phyloP scores from a whole-genome alignment of 225 moss, liverwort and hornwort species.

The Neckera pumila region DNA sequence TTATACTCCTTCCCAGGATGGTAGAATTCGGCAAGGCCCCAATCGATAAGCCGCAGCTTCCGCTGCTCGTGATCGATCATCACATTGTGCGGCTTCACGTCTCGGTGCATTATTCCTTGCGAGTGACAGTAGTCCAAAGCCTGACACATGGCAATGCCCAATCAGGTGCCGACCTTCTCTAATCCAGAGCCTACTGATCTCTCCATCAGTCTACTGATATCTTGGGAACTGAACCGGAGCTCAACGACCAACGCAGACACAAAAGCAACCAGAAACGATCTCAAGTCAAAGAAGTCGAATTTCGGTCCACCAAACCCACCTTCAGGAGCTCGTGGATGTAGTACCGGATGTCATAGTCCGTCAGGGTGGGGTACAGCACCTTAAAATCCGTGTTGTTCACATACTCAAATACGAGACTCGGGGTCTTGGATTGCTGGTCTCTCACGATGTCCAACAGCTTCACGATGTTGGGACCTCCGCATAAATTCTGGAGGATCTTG shows the following conservation, averaged over 20 bases:
- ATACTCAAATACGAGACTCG: conserved; percentile 93
- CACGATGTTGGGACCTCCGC: conserved; percentile 87
- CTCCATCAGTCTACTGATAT: background rate
- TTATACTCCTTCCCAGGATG: conserved; percentile 91
- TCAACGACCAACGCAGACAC: background rate
- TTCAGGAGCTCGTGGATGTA: conserved; percentile 93
- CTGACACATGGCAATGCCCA: conserved; percentile 7
- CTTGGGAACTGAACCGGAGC: background rate
- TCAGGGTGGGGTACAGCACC: conserved; percentile 88
- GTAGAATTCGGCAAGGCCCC: conserved; percentile 95
- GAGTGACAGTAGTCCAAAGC: conserved; percentile 96
- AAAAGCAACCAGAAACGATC: background rate
- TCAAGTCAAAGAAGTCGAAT: background rate
- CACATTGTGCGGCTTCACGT: conserved; percentile 94
- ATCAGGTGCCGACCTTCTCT: background rate
- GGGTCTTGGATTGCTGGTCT: conserved; percentile 93
- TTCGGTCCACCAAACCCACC: conserved; percentile 22
- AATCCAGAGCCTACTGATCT: background rate
- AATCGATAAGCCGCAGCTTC: conserved; percentile 82
- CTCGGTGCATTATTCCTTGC: conserved; percentile 96
- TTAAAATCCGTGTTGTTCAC: conserved; percentile 95
- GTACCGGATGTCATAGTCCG: conserved; percentile 90
- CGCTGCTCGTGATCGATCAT: conserved; percentile 98
- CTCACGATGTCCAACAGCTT: conserved; percentile 94
- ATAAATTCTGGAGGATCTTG: conserved; percentile 86